These are phyloP conservation scores for Erodium trifolium DNA, from an alignment of 441 rosid genomes.

Conservation along the genomic window DNA sequence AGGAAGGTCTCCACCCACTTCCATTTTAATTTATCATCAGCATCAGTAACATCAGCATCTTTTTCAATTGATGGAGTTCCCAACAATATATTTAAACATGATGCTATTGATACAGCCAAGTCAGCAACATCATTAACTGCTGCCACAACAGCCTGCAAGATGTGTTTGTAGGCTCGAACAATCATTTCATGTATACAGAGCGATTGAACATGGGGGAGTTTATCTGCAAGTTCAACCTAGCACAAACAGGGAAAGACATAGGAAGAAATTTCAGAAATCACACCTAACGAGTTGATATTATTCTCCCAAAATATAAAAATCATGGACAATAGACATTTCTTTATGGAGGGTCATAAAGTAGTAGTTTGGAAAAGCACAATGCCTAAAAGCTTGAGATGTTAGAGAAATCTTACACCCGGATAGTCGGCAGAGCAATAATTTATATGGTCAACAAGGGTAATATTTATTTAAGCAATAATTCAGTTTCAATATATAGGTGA, in stretches of 20 bases:
- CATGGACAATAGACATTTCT: background rate
- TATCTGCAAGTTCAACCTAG: slow-evolving; percentile 74
- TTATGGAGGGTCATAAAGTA: background rate
- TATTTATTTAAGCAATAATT: background rate
- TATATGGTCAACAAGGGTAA: background rate
- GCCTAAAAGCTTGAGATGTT: background rate
- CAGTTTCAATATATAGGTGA: too few relatives aligned
- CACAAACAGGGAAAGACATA: slow-evolving; percentile 4
- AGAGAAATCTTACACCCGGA: background rate
- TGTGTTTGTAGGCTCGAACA: slow-evolving; percentile 73
- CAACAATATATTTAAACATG: slow-evolving; percentile 62
- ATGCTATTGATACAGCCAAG: slow-evolving; percentile 52
- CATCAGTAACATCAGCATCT: slow-evolving; percentile 27
- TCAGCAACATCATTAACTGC: slow-evolving; percentile 48
- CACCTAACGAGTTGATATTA: background rate
- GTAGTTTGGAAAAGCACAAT: background rate
- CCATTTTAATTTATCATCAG: slow-evolving; percentile 53
- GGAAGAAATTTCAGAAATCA: slow-evolving; percentile 13
- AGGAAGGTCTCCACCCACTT: slow-evolving; percentile 68
- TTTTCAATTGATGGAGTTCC: slow-evolving; percentile 48
- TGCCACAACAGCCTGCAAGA: slow-evolving; percentile 66
- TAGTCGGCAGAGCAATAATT: background rate
- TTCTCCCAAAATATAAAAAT: background rate
- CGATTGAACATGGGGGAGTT: slow-evolving; percentile 75
- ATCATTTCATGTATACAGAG: slow-evolving; percentile 77